Evolutionary conservation across 371 early-diverging fungal species (phyloP).

Genomic region (Mucor ambiguus): DNA sequence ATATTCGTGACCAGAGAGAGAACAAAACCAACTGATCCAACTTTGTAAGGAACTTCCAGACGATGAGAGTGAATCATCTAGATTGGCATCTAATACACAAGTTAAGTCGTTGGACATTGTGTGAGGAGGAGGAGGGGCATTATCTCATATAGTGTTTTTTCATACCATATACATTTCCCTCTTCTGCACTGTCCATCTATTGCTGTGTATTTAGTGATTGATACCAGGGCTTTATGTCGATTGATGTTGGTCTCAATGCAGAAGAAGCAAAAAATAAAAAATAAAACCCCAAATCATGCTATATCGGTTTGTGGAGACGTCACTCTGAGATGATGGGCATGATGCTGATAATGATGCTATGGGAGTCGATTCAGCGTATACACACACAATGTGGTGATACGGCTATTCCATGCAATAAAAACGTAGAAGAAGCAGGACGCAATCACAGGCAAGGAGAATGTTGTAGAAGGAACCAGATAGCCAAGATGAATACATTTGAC

Average conservation of each 20-base stretch:
- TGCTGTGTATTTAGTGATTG: neutral
- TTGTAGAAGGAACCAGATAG: neutral
- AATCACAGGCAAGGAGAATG: neutral
- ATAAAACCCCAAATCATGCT: neutral
- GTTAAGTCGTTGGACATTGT: neutral
- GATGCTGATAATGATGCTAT: neutral
- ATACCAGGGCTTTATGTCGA: neutral
- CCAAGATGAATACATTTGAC: neutral
- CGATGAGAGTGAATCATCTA: constrained; percentile 11
- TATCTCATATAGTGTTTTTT: neutral
- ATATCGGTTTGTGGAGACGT: neutral
- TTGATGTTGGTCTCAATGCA: neutral
- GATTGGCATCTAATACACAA: neutral
- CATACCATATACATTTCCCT: constrained; percentile 13
- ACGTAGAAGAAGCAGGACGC: neutral
- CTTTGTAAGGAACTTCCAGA: constrained; percentile 35
- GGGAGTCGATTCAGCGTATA: neutral
- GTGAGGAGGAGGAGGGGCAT: neutral
- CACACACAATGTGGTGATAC: neutral
- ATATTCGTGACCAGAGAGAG: constrained; percentile 81
- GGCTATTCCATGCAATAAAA: neutral
- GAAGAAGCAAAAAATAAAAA: neutral
- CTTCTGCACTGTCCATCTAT: constrained; percentile 10
- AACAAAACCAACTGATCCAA: constrained; percentile 93
- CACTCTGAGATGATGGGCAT: neutral